Evolutionary conservation across 75 land plant species (phyloP), one percentile per base, ranked within the genome.

Genomic region (Isoetes taiwanensis): DNA sequence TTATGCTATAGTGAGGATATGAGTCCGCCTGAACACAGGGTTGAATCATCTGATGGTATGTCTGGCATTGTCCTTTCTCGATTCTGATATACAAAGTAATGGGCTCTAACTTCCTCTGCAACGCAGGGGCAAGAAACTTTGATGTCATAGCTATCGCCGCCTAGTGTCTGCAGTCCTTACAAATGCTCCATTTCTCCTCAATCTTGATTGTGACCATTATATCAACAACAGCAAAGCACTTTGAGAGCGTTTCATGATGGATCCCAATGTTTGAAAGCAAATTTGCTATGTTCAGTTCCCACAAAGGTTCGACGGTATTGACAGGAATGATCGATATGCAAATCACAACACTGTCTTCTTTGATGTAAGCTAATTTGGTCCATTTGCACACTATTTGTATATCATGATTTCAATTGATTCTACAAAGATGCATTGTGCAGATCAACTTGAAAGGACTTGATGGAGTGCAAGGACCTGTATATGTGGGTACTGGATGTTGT

Each of bases 401-500:
- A n/a, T n/a, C n/a, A n/a, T n/a, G n/a, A n/a, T n/a, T n/a, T n/a
- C n/a, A n/a, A n/a, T n/a, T n/a, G n/a, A n/a, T n/a, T n/a, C n/a
- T n/a, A n/a, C n/a, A n/a, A 19, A 32, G 52, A 21, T 62, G 0
- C 43, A 14, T 11, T 34, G 34, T 64, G 16, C 78, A 85, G 90
- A 83, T 86, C 57, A 86, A 86, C 65, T 74, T 86, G 93, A 86
- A 78, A 73, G 93, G 93, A 28, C 61, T 86, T 23, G 93, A 86
- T 73, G 93, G 93, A 0, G 72, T 86, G 31, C 93, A 86, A 71
- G 93, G 93, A 5, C 93, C 93, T 0, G 82, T 86, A 11, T 83
- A 86, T 61, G 88, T 86, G 35, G 93, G 93, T 10, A 86, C 88
- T 24, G 93, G 93, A 42, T 83, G 93, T 72, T 80, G 77, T 4